phyloP scores from a whole-genome alignment of 371 early-diverging fungal species.

The Mucor saturninus region DNA sequence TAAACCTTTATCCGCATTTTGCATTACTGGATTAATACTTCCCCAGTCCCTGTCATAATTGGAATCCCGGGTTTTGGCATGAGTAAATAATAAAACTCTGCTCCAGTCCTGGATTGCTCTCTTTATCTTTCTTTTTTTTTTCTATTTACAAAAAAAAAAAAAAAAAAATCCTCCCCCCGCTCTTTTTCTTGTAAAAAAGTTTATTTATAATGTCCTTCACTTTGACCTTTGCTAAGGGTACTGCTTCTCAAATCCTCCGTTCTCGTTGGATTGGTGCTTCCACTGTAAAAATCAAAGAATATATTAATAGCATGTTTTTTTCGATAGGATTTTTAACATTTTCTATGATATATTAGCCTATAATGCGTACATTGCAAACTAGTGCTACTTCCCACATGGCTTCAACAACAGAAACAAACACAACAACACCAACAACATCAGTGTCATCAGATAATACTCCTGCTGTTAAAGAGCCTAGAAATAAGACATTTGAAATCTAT shows the following conservation, averaged over 20 bases:
- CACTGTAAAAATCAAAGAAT: neutral
- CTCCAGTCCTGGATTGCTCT: neutral
- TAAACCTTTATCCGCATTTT: slow-evolving; percentile 19
- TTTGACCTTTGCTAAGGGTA: slow-evolving; percentile 3
- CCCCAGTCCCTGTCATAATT: slow-evolving; percentile 9
- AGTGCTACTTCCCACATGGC: slow-evolving; percentile 3
- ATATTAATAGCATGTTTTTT: neutral
- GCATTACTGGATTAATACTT: slow-evolving; percentile 15
- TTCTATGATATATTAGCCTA: neutral
- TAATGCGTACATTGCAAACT: slow-evolving; percentile 17
- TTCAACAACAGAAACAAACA: neutral
- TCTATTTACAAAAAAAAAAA: slow-evolving; percentile 3
- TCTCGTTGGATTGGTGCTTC: slow-evolving; percentile 6
- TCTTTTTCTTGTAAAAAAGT: neutral
- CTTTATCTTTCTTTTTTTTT: neutral
- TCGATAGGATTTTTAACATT: neutral
- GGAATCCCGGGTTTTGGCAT: neutral
- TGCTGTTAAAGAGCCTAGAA: slow-evolving; percentile 40
- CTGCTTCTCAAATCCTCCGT: slow-evolving; percentile 7
- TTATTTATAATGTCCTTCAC: slow-evolving; percentile 6
- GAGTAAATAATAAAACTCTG: slow-evolving; percentile 1
- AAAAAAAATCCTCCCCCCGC: neutral
- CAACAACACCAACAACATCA: too few species aligned
- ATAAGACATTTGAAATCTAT: slow-evolving; percentile 84
- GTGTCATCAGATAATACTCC: neutral